Base-by-base conservation (phyloP, 495 filamentous ascomycete species). In the Platismatia glauca region DNA sequence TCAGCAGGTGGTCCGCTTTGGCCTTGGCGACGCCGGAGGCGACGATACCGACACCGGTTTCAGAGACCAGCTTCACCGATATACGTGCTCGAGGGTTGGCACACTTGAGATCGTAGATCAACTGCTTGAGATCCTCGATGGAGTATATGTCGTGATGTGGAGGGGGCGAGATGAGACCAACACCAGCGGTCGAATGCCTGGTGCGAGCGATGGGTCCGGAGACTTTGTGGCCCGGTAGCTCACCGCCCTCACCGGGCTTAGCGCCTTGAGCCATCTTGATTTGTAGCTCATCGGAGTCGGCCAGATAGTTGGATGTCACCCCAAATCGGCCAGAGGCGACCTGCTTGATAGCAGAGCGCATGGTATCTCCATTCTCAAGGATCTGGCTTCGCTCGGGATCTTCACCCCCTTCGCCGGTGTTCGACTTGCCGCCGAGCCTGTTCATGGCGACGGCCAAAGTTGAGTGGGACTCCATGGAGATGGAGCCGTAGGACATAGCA, bases 181-280 rank as follows among this genome's bases (percentile, higher is more conserved):
- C 94, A 72, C 94, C 94, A 60, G 94, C 93, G 1, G 94, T 99
- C n/a, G 94, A 99, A 78, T 97, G 93, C 65, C 94, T 87, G 43
- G 94, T 99, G 67, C 87, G 89, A 63, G 91, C 94, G 71, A 99
- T 99, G 35, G 95, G 89, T 67, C 91, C 90, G 33, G 95, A 95
- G 9, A 99, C 95, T 78, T 99, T 99, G 79, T 97, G 92, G 35
- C 94, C 94, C 38, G 94, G 94, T 65, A 99, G 84, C 73, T 99
- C 94, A 81, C 94, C 94, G 79, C 94, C 94, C 75, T 99, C 94
- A 71, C 94, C 94, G 65, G 94, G 94, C 82, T 99, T 99, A 58
- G 94, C 94, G 69, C 94, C 94, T 77, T 99, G 94, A 13, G 94
- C 94, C 94, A 99, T 99, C 82, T 99, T 99, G 81, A 99, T 99